A percentile compares a stretch with the other conserved stretches of the same genome.
Conservation (phyloP, 2,329 filamentous ascomycete genomes). For the Microascus cirrosus region DNA sequence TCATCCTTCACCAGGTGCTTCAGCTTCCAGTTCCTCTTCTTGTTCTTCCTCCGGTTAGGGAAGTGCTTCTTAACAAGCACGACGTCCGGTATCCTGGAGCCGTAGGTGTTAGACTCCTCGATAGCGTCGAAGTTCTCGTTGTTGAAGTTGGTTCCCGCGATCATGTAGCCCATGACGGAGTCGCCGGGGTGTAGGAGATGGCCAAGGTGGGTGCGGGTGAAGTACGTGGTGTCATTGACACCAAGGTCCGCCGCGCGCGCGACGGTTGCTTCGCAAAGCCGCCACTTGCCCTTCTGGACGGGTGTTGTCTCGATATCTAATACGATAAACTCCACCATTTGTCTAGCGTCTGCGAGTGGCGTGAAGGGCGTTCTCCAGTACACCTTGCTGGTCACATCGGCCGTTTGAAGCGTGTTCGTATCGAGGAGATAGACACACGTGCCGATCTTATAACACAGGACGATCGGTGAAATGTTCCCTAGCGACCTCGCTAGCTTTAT, state of each 20-base stretch:
- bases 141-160: slow-evolving; percentile 88
- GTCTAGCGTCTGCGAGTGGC: slow-evolving; percentile 70
- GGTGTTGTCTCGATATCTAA: slow-evolving; percentile 85
- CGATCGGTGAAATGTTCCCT: slow-evolving; percentile 80
- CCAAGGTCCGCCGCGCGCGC: slow-evolving; percentile 81
- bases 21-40: slow-evolving; percentile 81
- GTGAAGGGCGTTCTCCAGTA: slow-evolving; percentile 90
- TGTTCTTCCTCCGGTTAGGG: slow-evolving; percentile 61
- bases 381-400: slow-evolving; percentile 68
- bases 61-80: slow-evolving; percentile 97
- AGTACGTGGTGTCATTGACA: slow-evolving; percentile 76
- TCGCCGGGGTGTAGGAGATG: slow-evolving; percentile 78
- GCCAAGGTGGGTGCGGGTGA: slow-evolving; percentile 82
- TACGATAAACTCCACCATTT: slow-evolving; percentile 84
- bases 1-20: slow-evolving; percentile 90
- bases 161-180: slow-evolving; percentile 86
- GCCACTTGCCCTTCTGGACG: slow-evolving; percentile 66
- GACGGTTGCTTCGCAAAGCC: slow-evolving; percentile 79
- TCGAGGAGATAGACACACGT: slow-evolving; percentile 86
- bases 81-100: slow-evolving; percentile 77
- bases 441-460: slow-evolving; percentile 78
- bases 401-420: slow-evolving; percentile 79
- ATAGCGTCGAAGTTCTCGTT: slow-evolving; percentile 74
- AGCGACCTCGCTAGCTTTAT: slow-evolving; percentile 77
- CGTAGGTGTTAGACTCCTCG: slow-evolving; percentile 65